These are phyloP conservation scores for Eragrostis tef DNA, from an alignment of 202 grass and related monocot species.

Conservation along the genomic window DNA sequence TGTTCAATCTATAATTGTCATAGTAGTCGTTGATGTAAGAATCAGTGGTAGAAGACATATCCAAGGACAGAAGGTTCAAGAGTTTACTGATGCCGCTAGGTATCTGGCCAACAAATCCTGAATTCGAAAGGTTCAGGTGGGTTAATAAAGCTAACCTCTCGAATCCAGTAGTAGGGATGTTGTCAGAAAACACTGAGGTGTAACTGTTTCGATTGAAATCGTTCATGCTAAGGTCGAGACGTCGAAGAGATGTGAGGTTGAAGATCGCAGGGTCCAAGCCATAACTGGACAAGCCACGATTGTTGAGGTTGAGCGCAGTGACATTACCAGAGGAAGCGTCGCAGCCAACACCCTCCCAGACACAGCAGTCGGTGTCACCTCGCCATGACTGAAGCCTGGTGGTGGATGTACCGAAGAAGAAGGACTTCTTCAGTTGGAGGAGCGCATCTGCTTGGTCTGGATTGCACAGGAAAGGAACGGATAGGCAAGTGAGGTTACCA, in stretches of 20 bases:
- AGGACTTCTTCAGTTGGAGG: constrained; percentile 42
- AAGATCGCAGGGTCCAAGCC: constrained; percentile 34
- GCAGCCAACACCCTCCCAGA: constrained; percentile 48
- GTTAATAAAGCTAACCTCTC: neutral
- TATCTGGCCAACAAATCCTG: neutral
- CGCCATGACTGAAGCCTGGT: constrained; percentile 30
- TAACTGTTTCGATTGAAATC: neutral
- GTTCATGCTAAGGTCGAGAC: constrained; percentile 45
- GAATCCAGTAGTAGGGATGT: neutral
- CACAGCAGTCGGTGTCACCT: constrained; percentile 45
- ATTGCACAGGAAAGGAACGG: neutral
- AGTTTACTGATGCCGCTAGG: constrained; percentile 48
- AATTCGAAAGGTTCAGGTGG: constrained; percentile 44
- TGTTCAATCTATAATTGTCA: too few species aligned
- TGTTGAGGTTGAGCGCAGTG: constrained; percentile 28
- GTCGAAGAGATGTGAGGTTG: constrained; percentile 27
- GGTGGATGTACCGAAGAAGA: neutral
- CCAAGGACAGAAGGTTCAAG: constrained; percentile 40
- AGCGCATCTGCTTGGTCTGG: constrained; percentile 10
- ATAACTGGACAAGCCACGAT: neutral
- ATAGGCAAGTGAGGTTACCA: neutral
- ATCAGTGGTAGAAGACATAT: constrained; percentile 9
- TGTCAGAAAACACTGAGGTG: too few species aligned
- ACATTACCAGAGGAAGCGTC: neutral
- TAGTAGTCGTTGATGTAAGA: too few species aligned